Percentiles rank a stretch among this genome's conserved stretches.
Conservation (phyloP, 176 grass and related monocot species). For the Carex cristatella region DNA sequence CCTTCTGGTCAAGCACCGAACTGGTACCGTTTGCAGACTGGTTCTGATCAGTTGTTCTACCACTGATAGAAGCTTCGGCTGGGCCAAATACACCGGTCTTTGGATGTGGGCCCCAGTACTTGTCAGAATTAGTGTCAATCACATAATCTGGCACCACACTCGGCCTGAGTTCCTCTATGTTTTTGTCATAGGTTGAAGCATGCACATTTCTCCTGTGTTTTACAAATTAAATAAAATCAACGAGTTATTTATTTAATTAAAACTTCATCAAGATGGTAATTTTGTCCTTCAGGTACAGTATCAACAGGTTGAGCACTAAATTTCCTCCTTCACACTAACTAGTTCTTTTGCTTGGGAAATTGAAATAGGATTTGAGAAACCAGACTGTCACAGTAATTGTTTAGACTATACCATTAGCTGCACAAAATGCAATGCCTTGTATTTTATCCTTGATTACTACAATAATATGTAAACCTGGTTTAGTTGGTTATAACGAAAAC, state of each 20-base stretch:
- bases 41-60: conserved; percentile 5
- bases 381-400: neutral
- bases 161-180: conserved; percentile 73
- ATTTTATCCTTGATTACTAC: too few species aligned
- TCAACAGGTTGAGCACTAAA: neutral
- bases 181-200: conserved; percentile 86
- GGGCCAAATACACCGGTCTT: conserved; percentile 90
- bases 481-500: too few species aligned
- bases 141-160: conserved; percentile 86
- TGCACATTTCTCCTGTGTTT: conserved; percentile 49
- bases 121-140: conserved; percentile 61
- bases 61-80: conserved; percentile 12
- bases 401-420: neutral
- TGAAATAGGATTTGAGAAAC: neutral
- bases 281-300: neutral
- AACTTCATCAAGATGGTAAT: neutral
- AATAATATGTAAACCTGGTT: neutral
- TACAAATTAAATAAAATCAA: neutral
- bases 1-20: conserved; percentile 80
- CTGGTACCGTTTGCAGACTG: conserved; percentile 9
- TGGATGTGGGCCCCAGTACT: conserved; percentile 83
- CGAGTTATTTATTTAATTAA: neutral
- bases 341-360: neutral
- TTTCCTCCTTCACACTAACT: neutral
- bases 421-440: too few species aligned